These are phyloP conservation scores for Strobilomyces echinocephalus DNA, from an alignment of 768 basidiomycete genomes.

Conservation along the genomic window DNA sequence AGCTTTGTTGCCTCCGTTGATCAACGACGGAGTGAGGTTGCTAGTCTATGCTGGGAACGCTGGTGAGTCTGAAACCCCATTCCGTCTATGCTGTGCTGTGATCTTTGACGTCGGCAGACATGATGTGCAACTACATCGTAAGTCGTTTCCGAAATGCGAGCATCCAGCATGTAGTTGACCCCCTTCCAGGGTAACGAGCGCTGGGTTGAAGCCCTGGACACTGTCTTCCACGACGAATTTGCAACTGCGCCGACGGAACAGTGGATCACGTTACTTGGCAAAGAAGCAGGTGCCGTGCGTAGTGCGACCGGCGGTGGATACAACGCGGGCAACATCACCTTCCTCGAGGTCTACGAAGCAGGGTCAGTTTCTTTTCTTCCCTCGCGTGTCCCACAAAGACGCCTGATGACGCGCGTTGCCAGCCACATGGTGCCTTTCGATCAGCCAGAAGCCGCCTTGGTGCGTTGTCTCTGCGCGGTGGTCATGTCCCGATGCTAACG, in stretches of 20 bases:
- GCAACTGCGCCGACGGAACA: conserved; percentile 41
- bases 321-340: conserved; percentile 81
- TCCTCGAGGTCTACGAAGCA: conserved; percentile 71
- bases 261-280: conserved; percentile 54
- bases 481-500: neutral
- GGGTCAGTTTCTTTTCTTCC: conserved; percentile 49
- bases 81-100: neutral
- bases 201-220: conserved; percentile 65
- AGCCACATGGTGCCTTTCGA: conserved; percentile 91
- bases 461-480: conserved; percentile 28
- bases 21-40: conserved; percentile 78
- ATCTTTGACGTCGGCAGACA: conserved; percentile 42
- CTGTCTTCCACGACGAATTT: conserved; percentile 61
- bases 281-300: conserved; percentile 62
- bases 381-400: neutral
- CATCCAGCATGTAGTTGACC: neutral
- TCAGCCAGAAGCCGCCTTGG: conserved; percentile 82
- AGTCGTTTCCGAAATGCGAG: conserved; percentile 11
- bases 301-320: conserved; percentile 60
- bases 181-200: conserved; percentile 61
- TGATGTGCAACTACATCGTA: conserved; percentile 85
- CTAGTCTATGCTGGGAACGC: conserved; percentile 89
- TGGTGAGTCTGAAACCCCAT: conserved; percentile 37
- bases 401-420: conserved; percentile 8
- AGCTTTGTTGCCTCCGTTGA: conserved; percentile 67